Base-by-base conservation (phyloP, 2,329 filamentous ascomycete species). In the Ceratocystis huliohia region DNA sequence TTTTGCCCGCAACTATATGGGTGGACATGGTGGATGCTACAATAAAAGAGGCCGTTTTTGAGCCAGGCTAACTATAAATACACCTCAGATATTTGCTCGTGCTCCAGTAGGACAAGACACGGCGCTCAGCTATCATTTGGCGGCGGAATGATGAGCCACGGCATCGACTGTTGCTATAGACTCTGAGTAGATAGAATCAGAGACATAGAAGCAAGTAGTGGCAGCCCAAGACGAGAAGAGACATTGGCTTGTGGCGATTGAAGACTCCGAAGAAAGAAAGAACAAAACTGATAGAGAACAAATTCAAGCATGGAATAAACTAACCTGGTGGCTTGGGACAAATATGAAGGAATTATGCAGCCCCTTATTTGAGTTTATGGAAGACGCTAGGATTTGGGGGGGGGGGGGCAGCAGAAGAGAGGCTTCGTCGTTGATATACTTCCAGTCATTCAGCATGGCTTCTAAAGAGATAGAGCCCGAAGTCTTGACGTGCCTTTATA, bases 41-140 rank as follows among this genome's bases (percentile, higher is more conserved):
- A 59, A 37, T n/a, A 37, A 37, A 37, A 33, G 28, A 59, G 56
- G 28, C 28, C 56, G 33, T 59, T n/a, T 37, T 37, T 10, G 25
- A 28, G 33, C 56, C 30, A 20, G n/a, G 10, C 7, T 6, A 53
- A n/a, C 22, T 53, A 20, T 8, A 33, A n/a, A 30, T 28, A 33
- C 30, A 25, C 25, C 28, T 8, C 28, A 59, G 28, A 33, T 37
- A 33, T 37, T 37, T 33, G 28, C 56, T 59, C 5, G 30, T 30
- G 13, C 15, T 22, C 25, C 13, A 5, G 56, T 59, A 8, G 30
- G 17, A 37, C 56, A 33, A 59, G 56, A 59, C 56, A 59, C 17
- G 56, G 30, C 28, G 30, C 56, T 59, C 56, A 59, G 56, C 56
- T 59, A 59, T 37, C 25, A 59, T 59, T 59, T 59, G 25, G 56